Conservation (phyloP, 2,329 filamentous ascomycete genomes). For the Lecanoromycetidae sp. region DNA sequence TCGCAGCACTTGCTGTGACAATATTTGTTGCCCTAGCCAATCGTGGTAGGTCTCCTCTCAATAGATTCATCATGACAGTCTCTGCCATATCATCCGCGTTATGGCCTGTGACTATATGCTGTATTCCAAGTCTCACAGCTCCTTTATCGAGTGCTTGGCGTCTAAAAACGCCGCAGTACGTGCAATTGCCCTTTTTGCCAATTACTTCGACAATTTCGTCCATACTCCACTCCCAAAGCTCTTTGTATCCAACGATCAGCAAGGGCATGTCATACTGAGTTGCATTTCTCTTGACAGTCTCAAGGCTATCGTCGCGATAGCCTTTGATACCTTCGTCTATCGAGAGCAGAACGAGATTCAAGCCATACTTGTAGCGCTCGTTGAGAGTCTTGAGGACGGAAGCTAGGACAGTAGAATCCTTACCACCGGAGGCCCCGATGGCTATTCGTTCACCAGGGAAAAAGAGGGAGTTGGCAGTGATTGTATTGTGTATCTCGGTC, state of each 20-base stretch:
- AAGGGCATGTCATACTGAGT: conserved; percentile 82
- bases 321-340: conserved; percentile 97
- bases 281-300: conserved; percentile 92
- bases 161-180: conserved; percentile 93
- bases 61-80: conserved; percentile 93
- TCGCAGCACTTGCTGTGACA: conserved; percentile 62
- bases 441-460: conserved; percentile 72
- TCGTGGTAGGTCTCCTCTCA: conserved; percentile 79
- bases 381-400: conserved; percentile 92
- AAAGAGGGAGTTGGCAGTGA: conserved; percentile 71
- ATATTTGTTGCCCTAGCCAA: conserved; percentile 84
- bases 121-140: conserved; percentile 73
- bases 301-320: conserved; percentile 88
- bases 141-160: conserved; percentile 88
- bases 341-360: conserved; percentile 75
- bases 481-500: conserved; percentile 86
- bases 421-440: conserved; percentile 91
- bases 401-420: conserved; percentile 92
- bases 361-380: conserved; percentile 71
- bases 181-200: conserved; percentile 97
- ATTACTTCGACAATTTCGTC: conserved; percentile 94
- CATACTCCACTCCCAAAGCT: conserved; percentile 98
- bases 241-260: conserved; percentile 82
- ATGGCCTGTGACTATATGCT: conserved; percentile 91
- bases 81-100: conserved; percentile 97